These are phyloP conservation scores for Septoria petroselini DNA, from an alignment of 2,329 filamentous ascomycete genomes.

Conservation along the genomic window DNA sequence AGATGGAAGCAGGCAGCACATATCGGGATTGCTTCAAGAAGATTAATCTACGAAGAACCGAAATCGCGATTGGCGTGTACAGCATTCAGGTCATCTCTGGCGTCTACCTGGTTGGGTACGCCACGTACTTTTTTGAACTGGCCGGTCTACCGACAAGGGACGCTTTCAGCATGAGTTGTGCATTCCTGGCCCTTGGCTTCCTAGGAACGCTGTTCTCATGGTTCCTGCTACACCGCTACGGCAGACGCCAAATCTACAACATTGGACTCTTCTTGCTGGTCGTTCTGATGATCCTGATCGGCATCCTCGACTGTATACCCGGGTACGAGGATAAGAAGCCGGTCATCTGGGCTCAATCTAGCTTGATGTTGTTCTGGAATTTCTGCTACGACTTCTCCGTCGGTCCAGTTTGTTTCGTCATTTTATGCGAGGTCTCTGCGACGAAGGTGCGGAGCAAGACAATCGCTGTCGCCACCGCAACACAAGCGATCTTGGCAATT, in stretches of 20 bases:
- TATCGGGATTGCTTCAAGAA: slow-evolving; percentile 44
- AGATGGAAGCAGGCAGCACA: slow-evolving; percentile 41
- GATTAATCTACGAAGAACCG: slow-evolving; percentile 44
- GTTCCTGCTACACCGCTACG: slow-evolving; percentile 40
- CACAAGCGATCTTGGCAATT: slow-evolving; percentile 43
- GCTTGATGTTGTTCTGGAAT: slow-evolving; percentile 39
- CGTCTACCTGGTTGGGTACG: slow-evolving; percentile 45
- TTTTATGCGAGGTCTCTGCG: slow-evolving; percentile 41
- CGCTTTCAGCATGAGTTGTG: slow-evolving; percentile 44
- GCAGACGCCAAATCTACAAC: slow-evolving; percentile 43
- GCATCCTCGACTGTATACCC: slow-evolving; percentile 41
- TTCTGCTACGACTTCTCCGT: slow-evolving; percentile 40
- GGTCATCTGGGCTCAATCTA: slow-evolving; percentile 44
- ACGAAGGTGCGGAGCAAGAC: slow-evolving; percentile 42
- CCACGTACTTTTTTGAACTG: slow-evolving; percentile 50
- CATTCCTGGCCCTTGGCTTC: slow-evolving; percentile 44
- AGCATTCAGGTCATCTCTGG: slow-evolving; percentile 46
- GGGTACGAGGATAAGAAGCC: slow-evolving; percentile 30
- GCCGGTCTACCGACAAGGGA: slow-evolving; percentile 42
- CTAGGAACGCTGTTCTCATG: slow-evolving; percentile 45
- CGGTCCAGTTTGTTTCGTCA: slow-evolving; percentile 42
- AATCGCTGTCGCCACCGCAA: slow-evolving; percentile 41
- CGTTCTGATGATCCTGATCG: slow-evolving; percentile 40
- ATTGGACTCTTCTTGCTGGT: slow-evolving; percentile 38
- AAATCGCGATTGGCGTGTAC: slow-evolving; percentile 46